Evolutionary conservation across 805 yeast species (phyloP).

Genomic region (Yamadazyma sp.): DNA sequence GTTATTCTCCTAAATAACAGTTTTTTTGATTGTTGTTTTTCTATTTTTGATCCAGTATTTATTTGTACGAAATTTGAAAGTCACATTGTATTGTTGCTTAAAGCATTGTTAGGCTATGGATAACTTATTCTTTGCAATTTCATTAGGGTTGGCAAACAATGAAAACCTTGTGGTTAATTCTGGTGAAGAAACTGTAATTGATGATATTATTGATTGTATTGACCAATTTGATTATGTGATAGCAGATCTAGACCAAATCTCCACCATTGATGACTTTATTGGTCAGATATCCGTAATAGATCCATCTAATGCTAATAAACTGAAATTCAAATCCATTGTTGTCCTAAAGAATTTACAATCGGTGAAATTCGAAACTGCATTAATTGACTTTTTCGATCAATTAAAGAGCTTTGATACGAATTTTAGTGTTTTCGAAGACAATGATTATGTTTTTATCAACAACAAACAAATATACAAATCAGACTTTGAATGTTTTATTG

Average conservation of each 20-base stretch:
- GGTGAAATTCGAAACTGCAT: constrained; percentile 12
- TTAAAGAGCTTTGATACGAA: constrained; percentile 22
- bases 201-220: neutral
- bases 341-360: constrained; percentile 20
- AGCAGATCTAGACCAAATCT: neutral
- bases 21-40: too few species aligned
- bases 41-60: too few species aligned
- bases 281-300: constrained; percentile 8
- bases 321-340: constrained; percentile 5
- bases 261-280: constrained; percentile 3
- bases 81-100: too few species aligned
- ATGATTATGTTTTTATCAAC: constrained; percentile 5
- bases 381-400: constrained; percentile 18
- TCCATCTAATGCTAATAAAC: constrained; percentile 3
- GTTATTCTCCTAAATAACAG: too few species aligned
- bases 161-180: constrained; percentile 18
- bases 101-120: too few species aligned
- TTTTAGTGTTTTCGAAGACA: constrained; percentile 4
- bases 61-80: too few species aligned
- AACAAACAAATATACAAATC: constrained; percentile 12
- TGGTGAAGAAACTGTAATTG: constrained; percentile 5
- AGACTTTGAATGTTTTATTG: constrained; percentile 15
- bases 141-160: constrained; percentile 17
- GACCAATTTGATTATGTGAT: neutral
- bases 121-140: constrained; percentile 17